Base-by-base conservation (phyloP, 1,139 yeast species). In the Yarrowia galli region DNA sequence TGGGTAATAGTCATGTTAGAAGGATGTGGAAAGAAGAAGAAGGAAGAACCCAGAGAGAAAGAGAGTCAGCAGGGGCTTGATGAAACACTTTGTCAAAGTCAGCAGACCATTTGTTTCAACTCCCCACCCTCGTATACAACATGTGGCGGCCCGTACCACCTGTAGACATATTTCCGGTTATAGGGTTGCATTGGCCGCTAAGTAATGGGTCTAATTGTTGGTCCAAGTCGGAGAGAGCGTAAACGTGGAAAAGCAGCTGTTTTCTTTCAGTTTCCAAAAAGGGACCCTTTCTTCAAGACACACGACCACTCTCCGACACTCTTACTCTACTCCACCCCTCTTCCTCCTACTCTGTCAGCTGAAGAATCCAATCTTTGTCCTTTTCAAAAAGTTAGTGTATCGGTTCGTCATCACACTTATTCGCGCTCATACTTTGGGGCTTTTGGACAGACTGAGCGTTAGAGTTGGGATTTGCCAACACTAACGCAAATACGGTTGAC, bases 141-240 rank as follows among this genome's bases (percentile, higher is more conserved):
- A 2, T 49, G 40, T 49, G 16, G 53, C 42, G 43, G 28, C 18
- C 40, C 40, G 25, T 20, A 28, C 32, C 32, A 28, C 40, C 40
- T 28, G 25, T 20, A 35, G 18, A 15, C 15, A 20, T 51, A 51
- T 20, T 20, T 22, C 43, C 58, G 58, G 60, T 38, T n/a, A 53
- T 38, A 53, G 60, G 60, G 60, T 53, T 53, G 60, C 60, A 53
- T 53, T 53, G 45, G 58, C 4, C 32, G 20, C 58, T 36, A 51
- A 51, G 43, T 15, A 15, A 16, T 15, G 58, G 42, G 28, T 8
- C 58, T 51, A 51, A 20, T 2, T 10, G 45, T 18, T 13, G 40
- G 56, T 32, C 13, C 18, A 23, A 7, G 22, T 16, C 4, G 20
- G 12, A 25, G 51, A 6, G 36, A 13, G 22, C 32, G 15, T 7